Base-by-base conservation (phyloP, 441 rosid genomes). In the Euphorbia schlechtendalii region DNA sequence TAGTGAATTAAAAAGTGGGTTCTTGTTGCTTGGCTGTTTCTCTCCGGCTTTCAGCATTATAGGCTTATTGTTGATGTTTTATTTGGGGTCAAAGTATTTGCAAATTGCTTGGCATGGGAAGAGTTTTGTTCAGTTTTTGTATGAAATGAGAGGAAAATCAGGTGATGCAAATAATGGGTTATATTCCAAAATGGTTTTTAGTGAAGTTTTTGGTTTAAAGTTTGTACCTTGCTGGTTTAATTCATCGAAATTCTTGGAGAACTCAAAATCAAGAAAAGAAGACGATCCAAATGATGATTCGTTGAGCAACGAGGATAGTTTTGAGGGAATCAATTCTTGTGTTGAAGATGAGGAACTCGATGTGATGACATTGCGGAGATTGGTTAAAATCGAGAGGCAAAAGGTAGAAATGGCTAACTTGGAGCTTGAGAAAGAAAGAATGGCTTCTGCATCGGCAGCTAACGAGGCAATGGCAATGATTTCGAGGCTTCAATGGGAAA, bases 401-500 rank as follows among this genome's bases (percentile, higher is more conserved):
- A 76, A 84, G 62, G 80, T 82, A 7, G 72, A 74, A 2, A 57
- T 45, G 57, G 75, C 87, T 56, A 51, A 28, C 48, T 53, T 28
- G 46, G 98, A 92, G 69, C 81, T 86, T 12, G 96, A 89, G 68
- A 84, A 86, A 56, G 98, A 92, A 70, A 81, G 96, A 74, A 51
- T 64, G 65, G 96, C 98, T 1, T 73, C 96, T 43, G 77, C 88
- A 48, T 76, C 90, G 4, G 93, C 96, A 0, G 83, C 89, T 3
- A 80, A 81, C n/a, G 98, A 87, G 77, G 86, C 98, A 43, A 87
- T 92, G 93, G 78, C 87, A 25, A 84, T 89, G 98, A 84, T 92
- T 64, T 62, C 85, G 64, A 78, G 92, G 69, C 89, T 92, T 48
- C 89, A 89, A 72, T 77, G 71, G 21, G 86, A 87, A 79, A 92